Evolutionary conservation across 768 basidiomycete species (phyloP), one percentile per base, ranked within the genome.

Genomic region (Pleurotus citrinopileatus): DNA sequence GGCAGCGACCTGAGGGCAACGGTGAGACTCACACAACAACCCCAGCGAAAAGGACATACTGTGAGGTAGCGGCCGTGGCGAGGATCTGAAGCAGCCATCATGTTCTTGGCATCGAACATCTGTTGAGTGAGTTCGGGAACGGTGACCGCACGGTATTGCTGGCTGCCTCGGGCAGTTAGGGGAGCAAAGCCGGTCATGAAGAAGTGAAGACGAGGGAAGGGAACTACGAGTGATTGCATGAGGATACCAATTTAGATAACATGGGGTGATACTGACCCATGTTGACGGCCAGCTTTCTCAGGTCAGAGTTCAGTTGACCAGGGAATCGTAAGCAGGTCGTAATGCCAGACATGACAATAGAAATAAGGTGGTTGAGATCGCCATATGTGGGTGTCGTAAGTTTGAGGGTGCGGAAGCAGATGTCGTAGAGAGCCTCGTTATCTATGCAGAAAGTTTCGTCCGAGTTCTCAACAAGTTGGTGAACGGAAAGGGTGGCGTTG

Each of bases 381-480:
- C 94, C 96, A 70, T 98, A 97, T 1, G 94, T 94, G 28, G 97
- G 97, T 44, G 92, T 91, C 42, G 87, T 83, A 59, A 98, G 86
- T 78, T 99, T 98, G 68, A 99, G 82, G 26, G 97, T 98, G 67
- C 93, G 84, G 85, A 97, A 94, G 75, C 95, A 98, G 67, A 99
- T 99, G 67, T 98, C 97, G 74, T 98, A 97, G 53, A 99, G 87
- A 25, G 96, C 97, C 73, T 98, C 96, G 71, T 98, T 98, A 70
- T 98, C 96, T 69, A 99, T 98, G 73, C 96, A 98, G 91, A 98
- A 98, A 15, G 97, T 98, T 76, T 97, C 94, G 67, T 98, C 96
- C 29, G 96, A 98, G 82, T 98, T 98, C 75, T 98, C 97, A 50
- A 98, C 97, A 38, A 98, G 86, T 74, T 98, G 97, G 71, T 98